These are phyloP conservation scores for Paecilomyces sp. DNA, from an alignment of 2,329 filamentous ascomycete genomes.

Conservation along the genomic window DNA sequence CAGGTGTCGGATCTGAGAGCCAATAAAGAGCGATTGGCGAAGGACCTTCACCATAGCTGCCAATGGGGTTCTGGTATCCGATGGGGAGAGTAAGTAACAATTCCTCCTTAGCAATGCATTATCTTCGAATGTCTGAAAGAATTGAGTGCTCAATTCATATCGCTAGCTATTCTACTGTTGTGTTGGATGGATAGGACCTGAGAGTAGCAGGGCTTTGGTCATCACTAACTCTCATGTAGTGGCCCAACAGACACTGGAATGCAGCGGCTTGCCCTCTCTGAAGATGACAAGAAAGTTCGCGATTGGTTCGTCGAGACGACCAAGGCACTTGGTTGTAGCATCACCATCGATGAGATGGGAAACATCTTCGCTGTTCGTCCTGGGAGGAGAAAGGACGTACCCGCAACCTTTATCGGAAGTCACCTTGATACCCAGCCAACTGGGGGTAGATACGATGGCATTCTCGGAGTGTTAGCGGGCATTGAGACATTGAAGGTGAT, in stretches of 20 bases:
- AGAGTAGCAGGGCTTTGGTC: not conserved
- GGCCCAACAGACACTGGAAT: constrained; percentile 62
- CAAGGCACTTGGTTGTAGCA: constrained; percentile 56
- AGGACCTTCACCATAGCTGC: constrained; percentile 58
- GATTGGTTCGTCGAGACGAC: constrained; percentile 68
- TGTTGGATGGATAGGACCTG: not conserved
- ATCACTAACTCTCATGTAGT: constrained; percentile 10
- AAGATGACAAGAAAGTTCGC: constrained; percentile 63
- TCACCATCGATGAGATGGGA: constrained; percentile 60
- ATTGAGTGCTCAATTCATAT: not conserved
- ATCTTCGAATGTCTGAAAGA: not conserved
- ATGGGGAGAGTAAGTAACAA: constrained; percentile 57
- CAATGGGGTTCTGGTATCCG: constrained; percentile 59
- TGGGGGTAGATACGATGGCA: constrained; percentile 61
- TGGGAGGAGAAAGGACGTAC: constrained; percentile 50
- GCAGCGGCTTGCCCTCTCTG: constrained; percentile 64
- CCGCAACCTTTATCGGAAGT: constrained; percentile 62
- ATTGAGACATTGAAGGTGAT: constrained; percentile 33
- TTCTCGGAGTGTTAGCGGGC: constrained; percentile 27
- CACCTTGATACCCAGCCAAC: constrained; percentile 60
- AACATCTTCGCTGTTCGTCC: constrained; percentile 61
- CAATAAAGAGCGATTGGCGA: constrained; percentile 54
- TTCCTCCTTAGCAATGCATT: not conserved
- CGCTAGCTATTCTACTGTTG: not conserved
- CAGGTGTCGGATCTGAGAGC: constrained; percentile 49